Percentiles rank a stretch among this genome's conserved stretches.
Evolutionary conservation across 345 rosid species (phyloP).

Genomic region (Dipteronia dyeriana): DNA sequence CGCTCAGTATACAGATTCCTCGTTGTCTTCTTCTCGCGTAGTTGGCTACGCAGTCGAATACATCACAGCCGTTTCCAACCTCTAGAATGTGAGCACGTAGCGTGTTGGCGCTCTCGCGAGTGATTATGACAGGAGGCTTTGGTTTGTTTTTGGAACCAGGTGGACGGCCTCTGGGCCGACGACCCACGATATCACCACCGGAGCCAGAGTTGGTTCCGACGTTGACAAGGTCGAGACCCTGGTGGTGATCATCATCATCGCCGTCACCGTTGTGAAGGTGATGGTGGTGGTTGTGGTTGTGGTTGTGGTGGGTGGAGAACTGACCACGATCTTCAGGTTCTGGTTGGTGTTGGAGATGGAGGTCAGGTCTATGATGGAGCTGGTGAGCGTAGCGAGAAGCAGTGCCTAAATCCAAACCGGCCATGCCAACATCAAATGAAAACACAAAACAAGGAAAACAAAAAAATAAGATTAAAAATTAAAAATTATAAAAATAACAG

Average conservation of each 20-base stretch:
- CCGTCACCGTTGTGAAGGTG: slow-evolving; percentile 19
- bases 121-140: slow-evolving; percentile 86
- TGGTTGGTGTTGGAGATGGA: slow-evolving; percentile 58
- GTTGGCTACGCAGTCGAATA: slow-evolving; percentile 81
- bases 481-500: slow-evolving; percentile 31
- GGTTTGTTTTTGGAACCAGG: slow-evolving; percentile 93
- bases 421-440: slow-evolving; percentile 47
- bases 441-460: slow-evolving; percentile 32
- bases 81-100: slow-evolving; percentile 97
- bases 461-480: slow-evolving; percentile 22
- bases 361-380: slow-evolving; percentile 52
- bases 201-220: slow-evolving; percentile 33
- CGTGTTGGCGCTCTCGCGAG: slow-evolving; percentile 96
- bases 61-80: slow-evolving; percentile 85
- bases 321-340: slow-evolving; percentile 45
- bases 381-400: slow-evolving; percentile 55
- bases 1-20: slow-evolving; percentile 85
- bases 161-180: slow-evolving; percentile 91
- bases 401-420: slow-evolving; percentile 70
- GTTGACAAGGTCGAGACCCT: slow-evolving; percentile 52
- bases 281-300: slow-evolving; percentile 33
- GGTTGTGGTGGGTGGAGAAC: slow-evolving; percentile 34
- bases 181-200: slow-evolving; percentile 42
- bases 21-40: slow-evolving; percentile 91
- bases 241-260: slow-evolving; percentile 37